Percentiles rank a stretch among this genome's conserved stretches.
Evolutionary conservation across 169 alveolate genomes (phyloP).

Genomic region (Plasmodium knowlesi): DNA sequence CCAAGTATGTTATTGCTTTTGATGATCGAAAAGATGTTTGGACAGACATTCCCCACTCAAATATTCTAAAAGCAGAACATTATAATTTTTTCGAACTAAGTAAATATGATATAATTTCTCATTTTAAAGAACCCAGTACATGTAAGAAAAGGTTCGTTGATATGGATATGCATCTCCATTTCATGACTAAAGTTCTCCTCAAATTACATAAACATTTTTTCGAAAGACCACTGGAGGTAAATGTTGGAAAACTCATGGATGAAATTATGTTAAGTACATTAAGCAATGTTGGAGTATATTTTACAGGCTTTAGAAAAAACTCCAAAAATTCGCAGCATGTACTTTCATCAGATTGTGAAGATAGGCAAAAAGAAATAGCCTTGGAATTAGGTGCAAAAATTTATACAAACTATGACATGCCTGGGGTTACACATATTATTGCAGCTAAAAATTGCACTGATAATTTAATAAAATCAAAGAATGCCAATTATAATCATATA

Average conservation of each 20-base stretch:
- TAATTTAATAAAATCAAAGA: conserved; percentile 86
- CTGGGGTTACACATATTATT: conserved; percentile 90
- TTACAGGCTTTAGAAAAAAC: conserved; percentile 92
- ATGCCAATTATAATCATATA: conserved; percentile 81
- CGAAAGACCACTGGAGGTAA: conserved; percentile 87
- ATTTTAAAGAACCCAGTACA: conserved; percentile 74
- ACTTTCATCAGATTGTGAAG: conserved; percentile 90
- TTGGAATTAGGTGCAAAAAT: conserved; percentile 90
- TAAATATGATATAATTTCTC: conserved; percentile 77
- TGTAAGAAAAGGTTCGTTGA: conserved; percentile 82
- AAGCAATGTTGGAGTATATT: conserved; percentile 87
- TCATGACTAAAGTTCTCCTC: conserved; percentile 88
- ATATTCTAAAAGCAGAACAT: conserved; percentile 92
- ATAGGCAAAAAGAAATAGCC: conserved; percentile 90
- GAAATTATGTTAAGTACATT: conserved; percentile 84
- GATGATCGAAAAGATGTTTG: conserved; percentile 94
- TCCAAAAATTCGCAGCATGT: conserved; percentile 85
- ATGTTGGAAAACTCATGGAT: conserved; percentile 89
- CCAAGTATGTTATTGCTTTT: conserved; percentile 90
- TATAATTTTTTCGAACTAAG: conserved; percentile 90
- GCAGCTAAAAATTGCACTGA: conserved; percentile 93
- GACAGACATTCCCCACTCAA: conserved; percentile 90
- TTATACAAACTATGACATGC: conserved; percentile 82
- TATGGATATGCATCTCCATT: conserved; percentile 90
- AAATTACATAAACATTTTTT: conserved; percentile 89